Evolutionary conservation across 768 basidiomycete genomes (phyloP).

Genomic region (Pleurotus salmoneostramineus): DNA sequence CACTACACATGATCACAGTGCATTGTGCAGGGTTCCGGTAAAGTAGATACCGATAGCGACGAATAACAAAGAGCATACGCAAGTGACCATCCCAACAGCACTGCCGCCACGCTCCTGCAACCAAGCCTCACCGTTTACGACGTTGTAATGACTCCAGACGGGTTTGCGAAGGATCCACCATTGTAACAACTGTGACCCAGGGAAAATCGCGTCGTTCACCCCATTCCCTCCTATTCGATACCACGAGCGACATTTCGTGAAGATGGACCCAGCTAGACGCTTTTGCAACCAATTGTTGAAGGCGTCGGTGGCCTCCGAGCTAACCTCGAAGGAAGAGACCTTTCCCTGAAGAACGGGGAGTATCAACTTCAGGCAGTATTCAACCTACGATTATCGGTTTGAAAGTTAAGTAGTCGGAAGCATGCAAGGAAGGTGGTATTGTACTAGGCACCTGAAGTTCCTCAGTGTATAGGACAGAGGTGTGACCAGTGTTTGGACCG

Average conservation of each 20-base stretch:
- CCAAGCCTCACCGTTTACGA: slow-evolving; percentile 10
- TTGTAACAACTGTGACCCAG: slow-evolving; percentile 24
- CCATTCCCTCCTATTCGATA: slow-evolving; percentile 26
- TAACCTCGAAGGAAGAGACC: slow-evolving; percentile 32
- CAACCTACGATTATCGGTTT: slow-evolving; percentile 21
- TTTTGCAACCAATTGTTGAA: slow-evolving; percentile 38
- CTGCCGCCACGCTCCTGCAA: neutral
- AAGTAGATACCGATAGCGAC: neutral
- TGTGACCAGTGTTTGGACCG: slow-evolving; percentile 44
- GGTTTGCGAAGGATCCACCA: slow-evolving; percentile 31
- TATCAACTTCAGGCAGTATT: slow-evolving; percentile 38
- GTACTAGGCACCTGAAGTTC: slow-evolving; percentile 32
- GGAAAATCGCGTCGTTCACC: slow-evolving; percentile 24
- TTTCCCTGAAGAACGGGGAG: slow-evolving; percentile 31
- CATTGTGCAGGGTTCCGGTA: neutral
- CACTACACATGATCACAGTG: neutral
- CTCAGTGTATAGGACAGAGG: slow-evolving; percentile 36
- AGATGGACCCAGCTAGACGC: slow-evolving; percentile 28
- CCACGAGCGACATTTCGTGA: slow-evolving; percentile 28
- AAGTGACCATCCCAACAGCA: neutral
- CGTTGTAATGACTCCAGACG: slow-evolving; percentile 28
- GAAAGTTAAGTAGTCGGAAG: too few relatives aligned
- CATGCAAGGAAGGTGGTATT: too few relatives aligned
- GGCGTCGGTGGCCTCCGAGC: slow-evolving; percentile 24
- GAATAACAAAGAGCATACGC: neutral